Percentiles rank a stretch among this genome's conserved stretches.
Conservation (phyloP, 805 yeast genomes). For the Pichia exigua region DNA sequence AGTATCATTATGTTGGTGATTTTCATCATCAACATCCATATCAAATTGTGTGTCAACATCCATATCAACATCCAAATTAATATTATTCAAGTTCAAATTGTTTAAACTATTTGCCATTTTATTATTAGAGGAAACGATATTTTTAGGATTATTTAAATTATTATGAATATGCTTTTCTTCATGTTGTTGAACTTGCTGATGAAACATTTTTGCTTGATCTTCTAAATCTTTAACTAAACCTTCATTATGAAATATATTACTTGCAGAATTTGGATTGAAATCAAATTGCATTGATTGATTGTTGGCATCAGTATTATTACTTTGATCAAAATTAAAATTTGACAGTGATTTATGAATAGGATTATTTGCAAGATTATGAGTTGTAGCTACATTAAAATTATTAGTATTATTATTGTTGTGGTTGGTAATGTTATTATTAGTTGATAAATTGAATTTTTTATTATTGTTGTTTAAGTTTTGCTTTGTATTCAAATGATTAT, state of each 20-base stretch:
- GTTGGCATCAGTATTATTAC: not conserved
- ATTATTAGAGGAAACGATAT: constrained; percentile 13
- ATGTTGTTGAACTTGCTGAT: constrained; percentile 19
- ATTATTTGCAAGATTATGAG: not conserved
- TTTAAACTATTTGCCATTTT: not conserved
- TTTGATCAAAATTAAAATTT: constrained; percentile 19
- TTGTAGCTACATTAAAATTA: not conserved
- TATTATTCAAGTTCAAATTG: not conserved
- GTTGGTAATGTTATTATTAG: constrained; percentile 15
- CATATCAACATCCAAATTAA: constrained; percentile 8
- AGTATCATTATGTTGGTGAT: constrained; percentile 9
- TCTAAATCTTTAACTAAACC: constrained; percentile 5
- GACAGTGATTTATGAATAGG: constrained; percentile 12
- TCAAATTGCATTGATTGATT: constrained; percentile 5
- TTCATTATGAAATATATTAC: constrained; percentile 4
- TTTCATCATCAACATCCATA: constrained; percentile 29
- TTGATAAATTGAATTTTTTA: constrained; percentile 5
- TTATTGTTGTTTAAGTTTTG: constrained; percentile 4
- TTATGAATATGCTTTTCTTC: constrained; percentile 14
- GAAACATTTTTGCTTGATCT: constrained; percentile 6
- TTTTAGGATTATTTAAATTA: constrained; percentile 7
- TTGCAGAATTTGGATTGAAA: not conserved
- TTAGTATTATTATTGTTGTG: constrained; percentile 8
- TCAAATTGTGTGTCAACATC: constrained; percentile 22
- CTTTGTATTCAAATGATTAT: constrained; percentile 16